Conservation (phyloP, 352 stramenopile genomes). For the Phytophthora syringae region DNA sequence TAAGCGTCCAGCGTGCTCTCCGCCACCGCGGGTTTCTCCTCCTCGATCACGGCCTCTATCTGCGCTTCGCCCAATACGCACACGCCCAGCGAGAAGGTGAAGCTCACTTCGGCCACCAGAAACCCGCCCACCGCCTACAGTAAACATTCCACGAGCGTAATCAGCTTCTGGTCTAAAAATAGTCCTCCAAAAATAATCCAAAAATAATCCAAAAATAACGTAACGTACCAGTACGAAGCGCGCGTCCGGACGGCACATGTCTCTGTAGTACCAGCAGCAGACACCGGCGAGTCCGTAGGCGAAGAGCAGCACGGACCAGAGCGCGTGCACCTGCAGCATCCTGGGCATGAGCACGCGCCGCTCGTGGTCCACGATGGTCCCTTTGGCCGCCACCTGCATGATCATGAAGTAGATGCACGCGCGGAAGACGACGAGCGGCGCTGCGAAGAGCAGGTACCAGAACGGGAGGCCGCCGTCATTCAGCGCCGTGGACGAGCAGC, state of each 20-base stretch:
- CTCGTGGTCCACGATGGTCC: constrained; percentile 88
- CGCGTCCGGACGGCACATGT: constrained; percentile 76
- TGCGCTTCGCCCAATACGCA: constrained; percentile 65
- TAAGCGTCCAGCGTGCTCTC: constrained; percentile 45
- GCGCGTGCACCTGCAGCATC: constrained; percentile 76
- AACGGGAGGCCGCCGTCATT: constrained; percentile 69
- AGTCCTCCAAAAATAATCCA: neutral
- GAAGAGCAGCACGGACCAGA: constrained; percentile 79
- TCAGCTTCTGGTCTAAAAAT: constrained; percentile 3
- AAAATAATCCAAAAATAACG: constrained; percentile 13
- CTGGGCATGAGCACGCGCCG: constrained; percentile 87
- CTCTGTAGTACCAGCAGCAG: constrained; percentile 69
- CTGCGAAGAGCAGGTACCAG: constrained; percentile 76
- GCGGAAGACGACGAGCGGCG: constrained; percentile 81
- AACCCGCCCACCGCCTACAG: constrained; percentile 56
- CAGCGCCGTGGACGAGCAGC: constrained; percentile 71
- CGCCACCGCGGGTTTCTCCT: constrained; percentile 28
- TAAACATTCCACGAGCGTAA: constrained; percentile 8
- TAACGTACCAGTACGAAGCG: constrained; percentile 76
- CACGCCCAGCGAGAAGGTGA: constrained; percentile 74
- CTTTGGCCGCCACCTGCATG: constrained; percentile 83
- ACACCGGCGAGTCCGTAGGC: constrained; percentile 64
- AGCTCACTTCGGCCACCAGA: constrained; percentile 74
- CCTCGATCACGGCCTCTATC: constrained; percentile 35
- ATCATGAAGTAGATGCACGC: constrained; percentile 88